Percentiles rank a stretch among this genome's conserved stretches.
Conservation (phyloP, 2,329 filamentous ascomycete genomes). For the Stemphylium beticola region DNA sequence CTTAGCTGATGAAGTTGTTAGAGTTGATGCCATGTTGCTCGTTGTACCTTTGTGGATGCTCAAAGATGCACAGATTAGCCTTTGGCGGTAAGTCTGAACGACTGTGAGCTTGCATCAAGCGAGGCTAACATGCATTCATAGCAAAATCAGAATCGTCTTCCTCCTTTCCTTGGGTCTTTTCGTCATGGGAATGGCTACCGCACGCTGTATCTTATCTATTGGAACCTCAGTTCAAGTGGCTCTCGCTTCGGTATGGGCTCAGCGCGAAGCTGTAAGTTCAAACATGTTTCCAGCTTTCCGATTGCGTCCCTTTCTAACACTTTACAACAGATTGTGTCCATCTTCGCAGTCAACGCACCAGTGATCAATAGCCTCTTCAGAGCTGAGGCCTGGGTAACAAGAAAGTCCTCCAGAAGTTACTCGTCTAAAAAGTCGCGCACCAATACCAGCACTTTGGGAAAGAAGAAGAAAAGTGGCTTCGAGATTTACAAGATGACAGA, state of each 20-base stretch:
- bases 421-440: neutral
- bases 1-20: neutral
- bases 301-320: neutral
- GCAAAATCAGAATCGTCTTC: neutral
- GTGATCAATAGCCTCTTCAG: constrained; percentile 7
- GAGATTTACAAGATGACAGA: constrained; percentile 3
- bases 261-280: constrained; percentile 5
- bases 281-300: neutral
- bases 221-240: constrained; percentile 4
- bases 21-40: neutral
- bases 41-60: constrained; percentile 3
- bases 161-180: constrained; percentile 2
- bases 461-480: neutral
- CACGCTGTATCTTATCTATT: constrained; percentile 5
- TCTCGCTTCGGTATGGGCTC: constrained; percentile 7
- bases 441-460: neutral
- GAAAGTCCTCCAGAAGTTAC: neutral
- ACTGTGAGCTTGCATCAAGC: neutral
- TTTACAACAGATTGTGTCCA: neutral
- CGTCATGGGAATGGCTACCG: constrained; percentile 4
- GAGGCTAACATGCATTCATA: neutral
- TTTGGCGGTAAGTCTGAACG: neutral
- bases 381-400: neutral
- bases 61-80: neutral
- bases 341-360: constrained; percentile 7